These are phyloP conservation scores for Torrubiellomyces zombiae DNA, from an alignment of 2,329 filamentous ascomycete species.

Conservation along the genomic window DNA sequence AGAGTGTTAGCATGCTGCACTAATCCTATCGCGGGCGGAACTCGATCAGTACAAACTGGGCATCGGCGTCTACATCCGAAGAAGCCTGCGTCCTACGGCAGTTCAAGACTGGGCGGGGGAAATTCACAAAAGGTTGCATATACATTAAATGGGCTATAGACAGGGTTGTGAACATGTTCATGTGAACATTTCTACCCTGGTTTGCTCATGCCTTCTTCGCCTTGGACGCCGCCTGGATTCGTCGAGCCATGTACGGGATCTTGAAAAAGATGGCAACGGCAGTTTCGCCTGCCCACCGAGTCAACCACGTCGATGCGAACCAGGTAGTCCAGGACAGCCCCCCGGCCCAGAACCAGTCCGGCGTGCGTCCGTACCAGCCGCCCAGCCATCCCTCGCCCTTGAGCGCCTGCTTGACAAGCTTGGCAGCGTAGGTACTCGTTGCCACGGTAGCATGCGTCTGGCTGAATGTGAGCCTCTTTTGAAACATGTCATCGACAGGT, in stretches of 20 bases:
- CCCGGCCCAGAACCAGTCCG: slow-evolving; percentile 18
- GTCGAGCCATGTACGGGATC: slow-evolving; percentile 10
- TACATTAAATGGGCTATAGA: no score
- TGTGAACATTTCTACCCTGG: no score
- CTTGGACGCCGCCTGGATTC: slow-evolving; percentile 4
- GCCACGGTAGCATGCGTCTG: slow-evolving; percentile 29
- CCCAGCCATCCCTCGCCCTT: slow-evolving; percentile 19
- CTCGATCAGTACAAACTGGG: no score
- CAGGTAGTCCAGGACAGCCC: slow-evolving; percentile 14
- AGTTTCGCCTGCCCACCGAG: slow-evolving; percentile 13
- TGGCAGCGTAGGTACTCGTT: slow-evolving; percentile 24
- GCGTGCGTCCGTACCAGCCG: slow-evolving; percentile 15
- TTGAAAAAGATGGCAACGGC: slow-evolving; percentile 13
- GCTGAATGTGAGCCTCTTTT: slow-evolving; percentile 27
- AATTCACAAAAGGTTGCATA: no score
- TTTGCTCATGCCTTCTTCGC: no score
- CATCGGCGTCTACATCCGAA: no score
- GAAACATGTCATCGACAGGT: slow-evolving; percentile 27
- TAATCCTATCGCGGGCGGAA: no score
- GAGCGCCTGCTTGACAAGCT: slow-evolving; percentile 25
- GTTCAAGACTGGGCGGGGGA: no score
- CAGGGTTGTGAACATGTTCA: no score
- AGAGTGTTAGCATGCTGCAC: no score
- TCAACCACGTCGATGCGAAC: slow-evolving; percentile 9
- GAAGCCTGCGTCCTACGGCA: no score